phyloP scores from a whole-genome alignment of 768 basidiomycete species.

The Crassisporium funariophilum region DNA sequence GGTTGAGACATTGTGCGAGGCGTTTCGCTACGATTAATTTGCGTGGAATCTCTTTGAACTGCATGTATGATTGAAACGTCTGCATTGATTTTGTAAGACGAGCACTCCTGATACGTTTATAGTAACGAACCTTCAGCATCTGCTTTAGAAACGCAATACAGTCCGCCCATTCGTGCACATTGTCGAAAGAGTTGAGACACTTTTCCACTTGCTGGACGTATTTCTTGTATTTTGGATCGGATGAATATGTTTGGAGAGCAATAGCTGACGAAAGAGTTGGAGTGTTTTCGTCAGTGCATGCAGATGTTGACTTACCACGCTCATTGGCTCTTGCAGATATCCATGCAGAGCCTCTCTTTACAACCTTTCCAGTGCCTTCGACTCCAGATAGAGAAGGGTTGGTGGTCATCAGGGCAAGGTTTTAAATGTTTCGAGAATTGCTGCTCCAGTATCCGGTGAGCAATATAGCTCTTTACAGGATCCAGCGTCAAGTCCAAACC shows the following conservation, averaged over 20 bases:
- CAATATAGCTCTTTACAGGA: too few relatives aligned
- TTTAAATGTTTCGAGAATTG: too few relatives aligned
- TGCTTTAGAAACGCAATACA: constrained; percentile 97
- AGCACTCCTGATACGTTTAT: background rate
- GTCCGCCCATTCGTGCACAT: constrained; percentile 98
- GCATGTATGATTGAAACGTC: constrained; percentile 92
- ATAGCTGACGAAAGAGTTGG: constrained; percentile 36
- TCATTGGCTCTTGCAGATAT: constrained; percentile 47
- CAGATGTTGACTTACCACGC: constrained; percentile 44
- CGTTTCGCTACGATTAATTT: constrained; percentile 95
- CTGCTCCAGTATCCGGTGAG: too few relatives aligned
- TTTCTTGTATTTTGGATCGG: constrained; percentile 94
- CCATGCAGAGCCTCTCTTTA: constrained; percentile 43
- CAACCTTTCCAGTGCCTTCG: constrained; percentile 34
- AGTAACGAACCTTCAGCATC: constrained; percentile 73
- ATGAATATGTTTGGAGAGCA: constrained; percentile 57
- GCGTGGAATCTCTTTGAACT: constrained; percentile 95
- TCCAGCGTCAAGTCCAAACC: too few relatives aligned
- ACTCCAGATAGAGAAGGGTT: constrained; percentile 29
- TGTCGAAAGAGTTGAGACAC: constrained; percentile 90
- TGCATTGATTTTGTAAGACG: constrained; percentile 31
- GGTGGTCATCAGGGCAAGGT: constrained; percentile 29
- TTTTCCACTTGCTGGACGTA: constrained; percentile 91
- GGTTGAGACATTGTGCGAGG: constrained; percentile 93
- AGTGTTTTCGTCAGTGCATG: background rate